A percentile compares a stretch with the other conserved stretches of the same genome.
Conservation (phyloP, 352 stramenopile species). For the Globisporangium perplexum region DNA sequence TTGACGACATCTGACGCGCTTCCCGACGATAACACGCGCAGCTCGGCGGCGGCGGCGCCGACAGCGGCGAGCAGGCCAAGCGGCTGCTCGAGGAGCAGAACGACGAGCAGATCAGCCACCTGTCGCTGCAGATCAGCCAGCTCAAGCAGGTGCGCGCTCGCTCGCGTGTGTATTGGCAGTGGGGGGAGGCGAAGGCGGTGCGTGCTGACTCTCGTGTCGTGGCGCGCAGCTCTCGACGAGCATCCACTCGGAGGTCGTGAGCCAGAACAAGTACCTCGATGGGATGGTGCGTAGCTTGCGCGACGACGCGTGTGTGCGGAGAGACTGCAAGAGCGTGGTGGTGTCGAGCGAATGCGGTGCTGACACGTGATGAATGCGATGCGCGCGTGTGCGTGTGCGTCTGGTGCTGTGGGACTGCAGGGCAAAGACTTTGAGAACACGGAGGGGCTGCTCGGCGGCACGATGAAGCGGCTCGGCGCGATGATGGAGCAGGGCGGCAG, state of each 20-base stretch:
- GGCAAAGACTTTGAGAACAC: slow-evolving; percentile 85
- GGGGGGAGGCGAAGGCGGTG: too few species aligned
- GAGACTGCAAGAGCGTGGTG: too few species aligned
- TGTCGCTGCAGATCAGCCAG: slow-evolving; percentile 84
- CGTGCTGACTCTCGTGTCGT: background rate
- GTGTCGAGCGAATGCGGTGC: too few species aligned
- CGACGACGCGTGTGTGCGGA: too few species aligned
- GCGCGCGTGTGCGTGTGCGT: too few species aligned
- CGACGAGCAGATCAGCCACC: slow-evolving; percentile 83
- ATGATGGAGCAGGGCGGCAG: slow-evolving; percentile 87
- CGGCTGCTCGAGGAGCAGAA: slow-evolving; percentile 82
- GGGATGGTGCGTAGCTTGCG: slow-evolving; percentile 59
- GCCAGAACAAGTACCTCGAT: slow-evolving; percentile 81
- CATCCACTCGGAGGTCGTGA: slow-evolving; percentile 75
- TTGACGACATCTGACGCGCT: too few species aligned
- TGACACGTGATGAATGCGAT: too few species aligned
- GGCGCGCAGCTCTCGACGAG: slow-evolving; percentile 57
- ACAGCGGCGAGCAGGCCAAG: slow-evolving; percentile 76
- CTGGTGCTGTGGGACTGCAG: slow-evolving; percentile 22
- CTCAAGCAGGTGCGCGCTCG: slow-evolving; percentile 62
- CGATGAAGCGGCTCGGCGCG: slow-evolving; percentile 77
- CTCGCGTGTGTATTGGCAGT: too few species aligned
- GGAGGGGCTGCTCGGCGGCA: slow-evolving; percentile 71
- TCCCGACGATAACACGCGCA: too few species aligned
- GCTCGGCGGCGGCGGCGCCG: slow-evolving; percentile 22